Base-by-base conservation (phyloP, 768 basidiomycete species). In the Leccinum ochraceum region DNA sequence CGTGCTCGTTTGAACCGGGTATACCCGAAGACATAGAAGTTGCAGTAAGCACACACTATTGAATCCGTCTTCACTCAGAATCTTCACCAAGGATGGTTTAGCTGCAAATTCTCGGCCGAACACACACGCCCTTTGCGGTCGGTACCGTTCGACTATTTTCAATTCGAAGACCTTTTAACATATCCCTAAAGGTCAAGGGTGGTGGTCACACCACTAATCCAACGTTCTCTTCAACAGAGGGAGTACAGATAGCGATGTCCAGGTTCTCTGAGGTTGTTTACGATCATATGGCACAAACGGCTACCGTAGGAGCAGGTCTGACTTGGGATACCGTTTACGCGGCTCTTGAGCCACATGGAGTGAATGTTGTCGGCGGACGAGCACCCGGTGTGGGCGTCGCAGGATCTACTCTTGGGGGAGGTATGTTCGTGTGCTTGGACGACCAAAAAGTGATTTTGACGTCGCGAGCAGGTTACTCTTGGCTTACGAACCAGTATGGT, bases 271-370 rank as follows among this genome's bases (percentile, higher is more conserved):
- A 80, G 0, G 53, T 76, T 16, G 71, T 59, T 1, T 85, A 85
- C 53, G 67, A 83, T 50, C 58, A 68, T 1, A 57, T 58, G 0
- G 65, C 76, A 0, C 74, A 80, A 59, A 82, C 79, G 0, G 84
- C 68, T 2, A 73, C 71, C 1, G 52, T 80, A 32, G 79, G 76
- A 7, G 64, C 76, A 0, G 77, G 80, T 10, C 68, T 85, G 3
- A 73, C 83, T 14, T 90, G 87, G 88, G 87, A 89, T 65, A 79
- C 87, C 53, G 86, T 83, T 74, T 89, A 88, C 60, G 71, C 70
- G 7, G 61, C 59, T 11, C 76, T 89, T 1, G 79, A 73, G 8
- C 83, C 81, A 1, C 65, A 77, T 50, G 75, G 73, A 1, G 82
- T 86, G 10, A 86, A 78, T 51, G 83, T 87, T 11, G 78, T 87